Conservation (phyloP, 192 early-diverging fungal genomes). For the Dispira parvispora region DNA sequence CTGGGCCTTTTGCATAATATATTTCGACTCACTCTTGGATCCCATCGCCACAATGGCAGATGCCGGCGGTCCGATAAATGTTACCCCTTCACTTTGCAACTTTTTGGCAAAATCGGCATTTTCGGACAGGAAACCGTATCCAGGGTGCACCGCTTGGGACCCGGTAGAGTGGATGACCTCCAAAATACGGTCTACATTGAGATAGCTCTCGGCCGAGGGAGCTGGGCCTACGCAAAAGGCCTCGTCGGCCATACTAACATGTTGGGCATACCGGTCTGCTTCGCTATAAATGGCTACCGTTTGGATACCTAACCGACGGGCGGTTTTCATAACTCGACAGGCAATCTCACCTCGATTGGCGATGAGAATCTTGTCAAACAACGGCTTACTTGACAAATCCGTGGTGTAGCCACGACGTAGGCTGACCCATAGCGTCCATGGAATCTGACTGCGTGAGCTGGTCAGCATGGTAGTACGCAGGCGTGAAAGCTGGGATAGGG, state of each 20-base stretch:
- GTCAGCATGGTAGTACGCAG: too few species aligned
- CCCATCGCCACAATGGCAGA: slow-evolving; percentile 85
- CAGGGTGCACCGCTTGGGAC: slow-evolving; percentile 89
- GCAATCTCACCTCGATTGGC: slow-evolving; percentile 88
- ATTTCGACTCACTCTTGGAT: slow-evolving; percentile 84
- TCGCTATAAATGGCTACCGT: slow-evolving; percentile 88
- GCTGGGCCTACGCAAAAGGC: slow-evolving; percentile 81
- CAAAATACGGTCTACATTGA: slow-evolving; percentile 64
- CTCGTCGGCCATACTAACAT: slow-evolving; percentile 86
- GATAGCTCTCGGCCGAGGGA: slow-evolving; percentile 62
- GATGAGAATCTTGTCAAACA: slow-evolving; percentile 93
- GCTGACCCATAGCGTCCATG: too few species aligned
- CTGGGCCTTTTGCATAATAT: slow-evolving; percentile 74
- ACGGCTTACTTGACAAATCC: slow-evolving; percentile 41
- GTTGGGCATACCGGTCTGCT: slow-evolving; percentile 71
- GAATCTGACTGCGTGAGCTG: too few species aligned
- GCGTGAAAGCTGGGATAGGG: too few species aligned
- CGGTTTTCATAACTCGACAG: slow-evolving; percentile 63
- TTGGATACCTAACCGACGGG: slow-evolving; percentile 79
- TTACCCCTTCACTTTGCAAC: slow-evolving; percentile 41
- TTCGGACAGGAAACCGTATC: slow-evolving; percentile 94
- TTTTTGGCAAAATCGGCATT: slow-evolving; percentile 75
- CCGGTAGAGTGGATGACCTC: slow-evolving; percentile 53
- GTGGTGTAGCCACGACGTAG: too few species aligned
- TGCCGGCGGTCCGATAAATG: slow-evolving; percentile 82